These are phyloP conservation scores for Candida sojae DNA, from an alignment of 1,139 yeast genomes.

Conservation along the genomic window DNA sequence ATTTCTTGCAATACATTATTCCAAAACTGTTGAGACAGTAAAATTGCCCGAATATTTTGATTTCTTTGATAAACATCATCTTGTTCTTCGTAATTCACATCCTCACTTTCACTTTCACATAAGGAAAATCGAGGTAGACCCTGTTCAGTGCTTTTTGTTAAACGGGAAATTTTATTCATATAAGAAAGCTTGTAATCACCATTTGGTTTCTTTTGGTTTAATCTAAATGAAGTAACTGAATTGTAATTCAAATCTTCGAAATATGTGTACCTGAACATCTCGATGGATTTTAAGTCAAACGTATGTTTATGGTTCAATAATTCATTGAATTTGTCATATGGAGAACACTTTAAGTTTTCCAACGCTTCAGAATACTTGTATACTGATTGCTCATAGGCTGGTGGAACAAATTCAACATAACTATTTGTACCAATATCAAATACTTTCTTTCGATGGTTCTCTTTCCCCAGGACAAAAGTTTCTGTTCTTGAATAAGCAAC, in stretches of 20 bases:
- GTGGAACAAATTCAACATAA: slow-evolving; percentile 14
- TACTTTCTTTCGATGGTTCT: slow-evolving; percentile 14
- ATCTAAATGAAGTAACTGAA: slow-evolving; percentile 7
- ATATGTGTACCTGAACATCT: slow-evolving; percentile 23
- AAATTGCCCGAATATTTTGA: slow-evolving; percentile 10
- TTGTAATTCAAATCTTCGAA: slow-evolving; percentile 19
- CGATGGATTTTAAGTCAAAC: slow-evolving; percentile 17
- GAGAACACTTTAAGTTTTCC: slow-evolving; percentile 8
- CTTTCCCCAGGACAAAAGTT: background rate
- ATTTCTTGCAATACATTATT: slow-evolving; percentile 36
- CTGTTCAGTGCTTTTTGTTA: background rate
- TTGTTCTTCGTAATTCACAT: background rate
- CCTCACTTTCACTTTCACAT: background rate
- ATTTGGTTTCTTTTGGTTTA: slow-evolving; percentile 2
- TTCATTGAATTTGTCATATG: slow-evolving; percentile 16
- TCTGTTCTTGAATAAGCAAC: background rate
- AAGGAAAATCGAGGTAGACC: background rate
- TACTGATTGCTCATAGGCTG: slow-evolving; percentile 16
- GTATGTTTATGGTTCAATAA: slow-evolving; percentile 12
- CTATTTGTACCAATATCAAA: slow-evolving; percentile 16
- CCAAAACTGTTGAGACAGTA: slow-evolving; percentile 32
- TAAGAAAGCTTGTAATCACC: slow-evolving; percentile 13
- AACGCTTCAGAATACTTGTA: slow-evolving; percentile 16
- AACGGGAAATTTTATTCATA: slow-evolving; percentile 10
- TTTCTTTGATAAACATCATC: background rate